A percentile compares a stretch with the other conserved stretches of the same genome.
These are phyloP conservation scores for Hamamelis virginiana DNA, from an alignment of 164 flowering plant species.

Conservation along the genomic window DNA sequence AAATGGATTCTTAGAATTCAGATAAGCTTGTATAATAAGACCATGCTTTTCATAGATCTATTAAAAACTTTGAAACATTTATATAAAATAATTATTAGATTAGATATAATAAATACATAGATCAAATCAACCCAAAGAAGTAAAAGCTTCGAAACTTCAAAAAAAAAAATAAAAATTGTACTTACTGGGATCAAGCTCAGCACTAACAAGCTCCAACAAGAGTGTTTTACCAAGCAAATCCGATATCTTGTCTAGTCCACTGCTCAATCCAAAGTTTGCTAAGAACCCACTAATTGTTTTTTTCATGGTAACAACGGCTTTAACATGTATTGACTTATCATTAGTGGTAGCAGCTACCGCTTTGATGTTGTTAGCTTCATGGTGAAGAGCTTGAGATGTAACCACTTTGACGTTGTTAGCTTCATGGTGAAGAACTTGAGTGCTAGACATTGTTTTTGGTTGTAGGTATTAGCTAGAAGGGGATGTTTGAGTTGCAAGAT, in stretches of 20 bases:
- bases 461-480: too few relatives aligned
- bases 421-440: too few relatives aligned
- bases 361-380: background rate
- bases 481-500: too few relatives aligned
- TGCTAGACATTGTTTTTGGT: conserved; percentile 12
- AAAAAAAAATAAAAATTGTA: background rate
- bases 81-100: too few relatives aligned
- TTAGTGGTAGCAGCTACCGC: background rate
- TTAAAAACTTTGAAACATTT: too few relatives aligned
- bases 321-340: conserved; percentile 23
- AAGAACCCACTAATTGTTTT: conserved; percentile 32
- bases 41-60: too few relatives aligned
- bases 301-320: conserved; percentile 47
- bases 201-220: conserved; percentile 63
- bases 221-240: conserved; percentile 50
- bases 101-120: too few relatives aligned
- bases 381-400: too few relatives aligned
- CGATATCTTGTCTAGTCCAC: conserved; percentile 31
- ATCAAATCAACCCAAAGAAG: too few relatives aligned
- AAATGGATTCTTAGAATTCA: background rate
- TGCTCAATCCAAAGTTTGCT: conserved; percentile 18
- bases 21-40: background rate
- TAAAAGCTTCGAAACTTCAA: too few relatives aligned
- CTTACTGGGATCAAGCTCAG: conserved; percentile 70
- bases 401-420: conserved; percentile 3